Conservation (phyloP, 768 basidiomycete genomes). For the Rhizopogon rudus region DNA sequence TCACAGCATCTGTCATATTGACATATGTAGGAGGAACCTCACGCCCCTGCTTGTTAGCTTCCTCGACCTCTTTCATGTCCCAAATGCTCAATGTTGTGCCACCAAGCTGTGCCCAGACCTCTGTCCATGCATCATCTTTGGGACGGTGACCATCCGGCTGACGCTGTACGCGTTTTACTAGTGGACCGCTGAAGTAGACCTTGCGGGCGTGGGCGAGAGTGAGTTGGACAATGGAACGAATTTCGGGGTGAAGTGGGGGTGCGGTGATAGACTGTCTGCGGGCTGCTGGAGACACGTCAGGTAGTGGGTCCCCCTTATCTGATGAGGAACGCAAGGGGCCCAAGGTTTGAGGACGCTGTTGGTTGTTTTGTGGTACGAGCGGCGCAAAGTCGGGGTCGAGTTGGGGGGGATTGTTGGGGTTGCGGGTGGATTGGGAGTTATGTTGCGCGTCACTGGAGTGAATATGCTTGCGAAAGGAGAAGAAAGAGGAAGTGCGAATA, state of each 20-base stretch:
- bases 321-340: slow-evolving; percentile 20
- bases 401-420: slow-evolving; percentile 5
- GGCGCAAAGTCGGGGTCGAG: slow-evolving; percentile 15
- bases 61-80: slow-evolving; percentile 87
- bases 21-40: slow-evolving; percentile 86
- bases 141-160: slow-evolving; percentile 69
- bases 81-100: slow-evolving; percentile 88
- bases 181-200: slow-evolving; percentile 82
- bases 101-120: slow-evolving; percentile 87
- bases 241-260: slow-evolving; percentile 69
- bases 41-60: slow-evolving; percentile 71
- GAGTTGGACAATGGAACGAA: slow-evolving; percentile 71
- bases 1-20: slow-evolving; percentile 83
- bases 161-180: slow-evolving; percentile 73
- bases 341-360: slow-evolving; percentile 20
- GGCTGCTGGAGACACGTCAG: slow-evolving; percentile 21
- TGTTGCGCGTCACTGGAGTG: slow-evolving; percentile 18
- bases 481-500: slow-evolving; percentile 59
- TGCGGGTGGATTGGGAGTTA: slow-evolving; percentile 5
- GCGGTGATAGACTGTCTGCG: slow-evolving; percentile 15
- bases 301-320: slow-evolving; percentile 10
- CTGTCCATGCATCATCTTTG: slow-evolving; percentile 76
- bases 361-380: slow-evolving; percentile 26
- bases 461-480: slow-evolving; percentile 48
- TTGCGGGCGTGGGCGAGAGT: slow-evolving; percentile 78